Percentiles rank a stretch among this genome's conserved stretches.
These are phyloP conservation scores for Cephaloascus albidus DNA, from an alignment of 805 yeast genomes.

Conservation along the genomic window DNA sequence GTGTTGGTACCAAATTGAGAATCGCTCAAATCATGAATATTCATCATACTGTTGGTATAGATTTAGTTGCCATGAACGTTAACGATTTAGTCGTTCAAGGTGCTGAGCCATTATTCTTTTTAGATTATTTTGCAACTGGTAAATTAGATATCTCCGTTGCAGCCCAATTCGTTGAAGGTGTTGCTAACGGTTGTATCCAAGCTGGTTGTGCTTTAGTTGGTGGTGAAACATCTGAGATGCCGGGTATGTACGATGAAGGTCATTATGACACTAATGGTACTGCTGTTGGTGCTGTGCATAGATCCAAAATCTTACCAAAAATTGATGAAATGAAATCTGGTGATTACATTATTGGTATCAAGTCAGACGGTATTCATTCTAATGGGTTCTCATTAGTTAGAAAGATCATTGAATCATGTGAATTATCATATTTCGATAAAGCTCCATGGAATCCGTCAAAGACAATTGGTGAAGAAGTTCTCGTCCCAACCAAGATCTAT, in stretches of 20 bases:
- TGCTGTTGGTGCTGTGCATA: slow-evolving; percentile 92
- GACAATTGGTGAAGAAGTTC: slow-evolving; percentile 77
- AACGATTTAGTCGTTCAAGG: slow-evolving; percentile 98
- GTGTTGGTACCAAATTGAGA: slow-evolving; percentile 95
- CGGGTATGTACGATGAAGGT: slow-evolving; percentile 92
- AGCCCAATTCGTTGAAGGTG: slow-evolving; percentile 85
- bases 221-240: slow-evolving; percentile 99
- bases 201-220: slow-evolving; percentile 98
- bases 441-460: slow-evolving; percentile 76
- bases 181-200: slow-evolving; percentile 89
- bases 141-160: slow-evolving; percentile 79
- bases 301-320: slow-evolving; percentile 66
- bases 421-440: slow-evolving; percentile 56
- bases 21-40: slow-evolving; percentile 84
- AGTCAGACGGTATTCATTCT: slow-evolving; percentile 91
- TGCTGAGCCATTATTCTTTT: slow-evolving; percentile 92
- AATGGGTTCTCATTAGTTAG: slow-evolving; percentile 94
- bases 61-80: slow-evolving; percentile 97
- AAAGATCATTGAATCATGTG: slow-evolving; percentile 74
- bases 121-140: slow-evolving; percentile 96
- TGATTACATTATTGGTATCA: slow-evolving; percentile 76
- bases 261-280: slow-evolving; percentile 99
- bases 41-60: slow-evolving; percentile 98
- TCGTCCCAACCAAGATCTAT: slow-evolving; percentile 89
- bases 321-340: slow-evolving; percentile 62